Evolutionary conservation across 1,139 yeast genomes (phyloP).

Genomic region (Arxiozyma bovina): DNA sequence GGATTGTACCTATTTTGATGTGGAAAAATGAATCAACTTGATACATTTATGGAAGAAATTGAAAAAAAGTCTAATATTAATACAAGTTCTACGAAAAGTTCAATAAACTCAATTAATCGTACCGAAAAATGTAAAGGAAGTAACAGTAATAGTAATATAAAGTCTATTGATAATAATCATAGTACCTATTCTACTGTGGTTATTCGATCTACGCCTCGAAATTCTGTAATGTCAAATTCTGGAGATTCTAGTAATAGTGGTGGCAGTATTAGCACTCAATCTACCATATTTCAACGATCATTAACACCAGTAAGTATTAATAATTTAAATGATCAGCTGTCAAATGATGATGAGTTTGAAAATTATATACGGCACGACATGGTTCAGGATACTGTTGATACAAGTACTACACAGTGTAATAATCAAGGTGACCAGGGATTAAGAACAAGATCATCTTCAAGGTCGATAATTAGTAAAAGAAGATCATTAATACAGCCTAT

Average conservation of each 20-base stretch:
- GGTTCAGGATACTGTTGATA: background rate
- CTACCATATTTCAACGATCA: constrained; percentile 8
- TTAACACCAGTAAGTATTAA: constrained; percentile 10
- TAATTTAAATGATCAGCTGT: constrained; percentile 11
- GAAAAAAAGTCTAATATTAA: constrained; percentile 21
- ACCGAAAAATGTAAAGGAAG: background rate
- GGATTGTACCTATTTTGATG: background rate
- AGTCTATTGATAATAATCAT: background rate
- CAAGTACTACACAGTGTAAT: background rate
- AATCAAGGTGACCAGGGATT: background rate
- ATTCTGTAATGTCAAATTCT: constrained; percentile 1
- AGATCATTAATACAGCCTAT: constrained; percentile 28
- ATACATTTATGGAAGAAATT: constrained; percentile 22
- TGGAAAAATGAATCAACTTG: constrained; percentile 22
- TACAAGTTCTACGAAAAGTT: constrained; percentile 17
- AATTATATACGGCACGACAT: background rate
- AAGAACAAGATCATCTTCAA: constrained; percentile 2
- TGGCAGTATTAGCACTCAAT: background rate
- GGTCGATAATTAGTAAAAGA: constrained; percentile 20
- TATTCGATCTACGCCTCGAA: background rate
- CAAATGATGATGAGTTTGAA: constrained; percentile 1
- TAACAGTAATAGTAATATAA: background rate
- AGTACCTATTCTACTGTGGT: background rate
- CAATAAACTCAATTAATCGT: background rate
- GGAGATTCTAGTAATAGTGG: background rate